Conservation (phyloP, 768 basidiomycete genomes). For the Psilocybe azurescens region DNA sequence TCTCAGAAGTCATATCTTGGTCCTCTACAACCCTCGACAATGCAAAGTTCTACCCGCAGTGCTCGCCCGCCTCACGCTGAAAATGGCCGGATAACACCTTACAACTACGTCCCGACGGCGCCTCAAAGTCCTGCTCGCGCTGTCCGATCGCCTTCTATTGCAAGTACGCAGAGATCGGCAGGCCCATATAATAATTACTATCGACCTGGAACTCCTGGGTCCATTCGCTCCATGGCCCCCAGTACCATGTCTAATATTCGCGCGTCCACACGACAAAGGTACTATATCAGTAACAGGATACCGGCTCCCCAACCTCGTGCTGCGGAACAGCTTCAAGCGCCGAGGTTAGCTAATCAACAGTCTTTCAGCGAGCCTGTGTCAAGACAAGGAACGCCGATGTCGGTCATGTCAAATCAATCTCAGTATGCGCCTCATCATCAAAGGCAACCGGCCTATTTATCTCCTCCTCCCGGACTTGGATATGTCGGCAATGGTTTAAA, state of each 20-base stretch:
- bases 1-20: constrained; percentile 26
- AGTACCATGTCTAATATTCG: constrained; percentile 21
- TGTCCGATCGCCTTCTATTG: constrained; percentile 8
- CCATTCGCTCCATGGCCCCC: constrained; percentile 23
- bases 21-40: neutral
- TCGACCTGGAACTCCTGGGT: constrained; percentile 21
- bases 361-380: constrained; percentile 14
- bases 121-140: constrained; percentile 5
- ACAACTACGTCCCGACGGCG: constrained; percentile 7
- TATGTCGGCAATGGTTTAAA: constrained; percentile 12
- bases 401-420: constrained; percentile 13
- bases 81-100: constrained; percentile 15
- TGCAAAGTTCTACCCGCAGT: neutral
- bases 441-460: constrained; percentile 1
- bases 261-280: constrained; percentile 22
- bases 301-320: constrained; percentile 21
- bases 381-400: constrained; percentile 24
- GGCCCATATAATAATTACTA: constrained; percentile 10
- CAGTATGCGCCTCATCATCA: constrained; percentile 10
- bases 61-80: neutral
- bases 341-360: constrained; percentile 4
- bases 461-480: constrained; percentile 17
- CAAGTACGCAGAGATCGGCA: constrained; percentile 7
- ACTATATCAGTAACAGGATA: constrained; percentile 19
- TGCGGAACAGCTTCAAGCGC: constrained; percentile 7